Conservation (phyloP, 2,329 filamentous ascomycete genomes). For the Fusarium temperatum region DNA sequence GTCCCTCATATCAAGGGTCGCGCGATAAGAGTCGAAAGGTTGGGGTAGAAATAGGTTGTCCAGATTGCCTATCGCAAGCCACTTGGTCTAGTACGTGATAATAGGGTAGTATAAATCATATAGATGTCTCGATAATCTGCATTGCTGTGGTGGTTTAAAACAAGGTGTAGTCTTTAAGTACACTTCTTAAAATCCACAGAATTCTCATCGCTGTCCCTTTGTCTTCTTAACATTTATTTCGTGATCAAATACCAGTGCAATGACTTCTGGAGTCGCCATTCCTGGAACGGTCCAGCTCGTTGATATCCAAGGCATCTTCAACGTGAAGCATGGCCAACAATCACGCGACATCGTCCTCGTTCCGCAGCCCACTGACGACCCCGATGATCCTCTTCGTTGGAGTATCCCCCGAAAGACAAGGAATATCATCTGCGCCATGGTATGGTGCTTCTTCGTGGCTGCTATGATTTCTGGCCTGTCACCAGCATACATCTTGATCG, state of each 20-base stretch:
- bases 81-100: neutral
- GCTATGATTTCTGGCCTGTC: constrained; percentile 39
- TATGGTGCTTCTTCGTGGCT: constrained; percentile 39
- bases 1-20: neutral
- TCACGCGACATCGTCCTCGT: constrained; percentile 32
- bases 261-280: constrained; percentile 3
- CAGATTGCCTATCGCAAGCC: neutral
- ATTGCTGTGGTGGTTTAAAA: neutral
- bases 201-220: no score
- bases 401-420: constrained; percentile 26
- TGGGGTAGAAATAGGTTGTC: neutral
- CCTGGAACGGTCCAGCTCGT: constrained; percentile 37
- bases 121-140: neutral
- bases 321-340: constrained; percentile 31
- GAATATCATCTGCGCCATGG: constrained; percentile 37
- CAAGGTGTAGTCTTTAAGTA: neutral
- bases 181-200: neutral
- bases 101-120: neutral
- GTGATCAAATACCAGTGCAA: neutral
- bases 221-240: neutral
- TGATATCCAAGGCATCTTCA: constrained; percentile 25
- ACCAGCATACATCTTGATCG: constrained; percentile 38
- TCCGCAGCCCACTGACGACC: constrained; percentile 37
- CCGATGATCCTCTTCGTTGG: constrained; percentile 39
- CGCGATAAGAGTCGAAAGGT: neutral